These are phyloP conservation scores for Penicillium desertorum DNA, from an alignment of 495 filamentous ascomycete species.

Conservation along the genomic window DNA sequence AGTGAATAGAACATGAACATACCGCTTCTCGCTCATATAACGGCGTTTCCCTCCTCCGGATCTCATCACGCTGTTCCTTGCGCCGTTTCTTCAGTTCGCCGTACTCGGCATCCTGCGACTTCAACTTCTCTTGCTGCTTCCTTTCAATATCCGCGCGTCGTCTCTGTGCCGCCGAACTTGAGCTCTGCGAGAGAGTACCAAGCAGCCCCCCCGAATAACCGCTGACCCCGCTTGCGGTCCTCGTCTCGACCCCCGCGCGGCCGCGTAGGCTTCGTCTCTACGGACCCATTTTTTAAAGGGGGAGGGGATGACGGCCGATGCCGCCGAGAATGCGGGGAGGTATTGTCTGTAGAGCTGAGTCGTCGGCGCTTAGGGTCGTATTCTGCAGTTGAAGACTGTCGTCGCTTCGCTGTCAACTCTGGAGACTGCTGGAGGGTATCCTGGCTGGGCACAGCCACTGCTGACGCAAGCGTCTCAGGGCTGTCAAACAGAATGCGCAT, in stretches of 20 bases:
- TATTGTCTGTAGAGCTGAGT: conserved; percentile 37
- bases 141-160: conserved; percentile 86
- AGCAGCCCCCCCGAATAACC: conserved; percentile 89
- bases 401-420: conserved; percentile 50
- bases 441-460: conserved; percentile 60
- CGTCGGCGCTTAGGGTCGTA: conserved; percentile 57
- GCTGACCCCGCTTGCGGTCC: conserved; percentile 82
- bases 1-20: conserved; percentile 46
- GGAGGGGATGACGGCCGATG: conserved; percentile 16
- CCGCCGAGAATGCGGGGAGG: conserved; percentile 20
- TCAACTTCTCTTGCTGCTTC: conserved; percentile 80
- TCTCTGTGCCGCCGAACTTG: conserved; percentile 64
- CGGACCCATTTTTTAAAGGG: conserved; percentile 26
- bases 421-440: conserved; percentile 33
- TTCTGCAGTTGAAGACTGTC: conserved; percentile 56
- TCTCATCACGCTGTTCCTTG: conserved; percentile 57
- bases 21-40: conserved; percentile 79
- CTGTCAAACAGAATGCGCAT: conserved; percentile 13
- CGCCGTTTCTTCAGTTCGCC: conserved; percentile 66
- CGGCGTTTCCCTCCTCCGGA: conserved; percentile 67
- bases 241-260: conserved; percentile 52
- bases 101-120: conserved; percentile 67
- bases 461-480: conserved; percentile 55
- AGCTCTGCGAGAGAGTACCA: conserved; percentile 81
- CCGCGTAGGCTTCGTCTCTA: conserved; percentile 48